phyloP scores from a whole-genome alignment of 164 flowering plant genomes.

The Stephania japonica region DNA sequence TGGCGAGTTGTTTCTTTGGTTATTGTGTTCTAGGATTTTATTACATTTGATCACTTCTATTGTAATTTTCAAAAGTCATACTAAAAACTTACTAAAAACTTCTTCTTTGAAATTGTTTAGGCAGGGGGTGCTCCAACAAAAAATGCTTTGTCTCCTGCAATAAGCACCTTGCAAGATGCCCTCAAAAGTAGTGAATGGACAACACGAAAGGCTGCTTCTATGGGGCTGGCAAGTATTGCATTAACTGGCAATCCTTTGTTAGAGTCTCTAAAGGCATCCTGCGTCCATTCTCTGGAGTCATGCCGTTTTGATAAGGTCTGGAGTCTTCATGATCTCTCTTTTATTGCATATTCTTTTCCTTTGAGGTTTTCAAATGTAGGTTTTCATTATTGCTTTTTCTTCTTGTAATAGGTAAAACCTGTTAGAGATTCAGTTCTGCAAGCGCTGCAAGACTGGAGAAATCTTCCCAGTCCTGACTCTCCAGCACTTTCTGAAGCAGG shows the following conservation, averaged over 20 bases:
- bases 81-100: not conserved
- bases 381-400: slow-evolving; percentile 9
- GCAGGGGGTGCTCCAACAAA: slow-evolving; percentile 81
- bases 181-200: slow-evolving; percentile 84
- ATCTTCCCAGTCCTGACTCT: slow-evolving; percentile 44
- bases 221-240: slow-evolving; percentile 64
- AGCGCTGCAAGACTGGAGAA: slow-evolving; percentile 68
- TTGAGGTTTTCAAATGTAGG: slow-evolving; percentile 7
- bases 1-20: not conserved
- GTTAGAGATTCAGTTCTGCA: slow-evolving; percentile 75
- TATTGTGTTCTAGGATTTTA: not conserved
- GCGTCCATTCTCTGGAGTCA: slow-evolving; percentile 62
- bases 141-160: slow-evolving; percentile 46
- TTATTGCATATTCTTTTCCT: slow-evolving; percentile 7
- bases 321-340: not conserved
- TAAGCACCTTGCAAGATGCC: slow-evolving; percentile 67
- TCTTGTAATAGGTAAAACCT: slow-evolving; percentile 72
- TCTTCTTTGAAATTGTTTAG: slow-evolving; percentile 29
- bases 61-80: not conserved
- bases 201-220: slow-evolving; percentile 86
- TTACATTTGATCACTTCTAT: not conserved
- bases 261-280: slow-evolving; percentile 50
- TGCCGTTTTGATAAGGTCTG: slow-evolving; percentile 94
- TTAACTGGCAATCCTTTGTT: slow-evolving; percentile 39
- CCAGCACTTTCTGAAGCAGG: slow-evolving; percentile 73